phyloP scores from a whole-genome alignment of 2,329 filamentous ascomycete species.

The Xylaria sp. region DNA sequence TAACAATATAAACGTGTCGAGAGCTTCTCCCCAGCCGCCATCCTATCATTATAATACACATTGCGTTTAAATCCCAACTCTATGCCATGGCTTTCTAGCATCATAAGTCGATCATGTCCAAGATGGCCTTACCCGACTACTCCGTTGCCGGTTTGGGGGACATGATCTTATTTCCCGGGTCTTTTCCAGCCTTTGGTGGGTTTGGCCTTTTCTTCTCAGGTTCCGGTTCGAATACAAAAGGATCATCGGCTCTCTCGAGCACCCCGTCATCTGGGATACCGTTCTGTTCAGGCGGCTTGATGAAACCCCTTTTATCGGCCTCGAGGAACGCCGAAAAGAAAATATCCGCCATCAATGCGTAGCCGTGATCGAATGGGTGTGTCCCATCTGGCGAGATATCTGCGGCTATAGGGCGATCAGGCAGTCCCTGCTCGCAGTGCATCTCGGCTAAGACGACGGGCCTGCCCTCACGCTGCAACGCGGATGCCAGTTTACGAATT shows the following conservation, averaged over 20 bases:
- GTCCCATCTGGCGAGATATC: slow-evolving; percentile 45
- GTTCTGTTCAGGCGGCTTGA: slow-evolving; percentile 37
- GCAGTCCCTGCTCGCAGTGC: slow-evolving; percentile 42
- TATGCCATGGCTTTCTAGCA: too few species aligned
- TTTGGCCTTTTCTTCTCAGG: slow-evolving; percentile 1
- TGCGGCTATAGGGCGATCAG: slow-evolving; percentile 32
- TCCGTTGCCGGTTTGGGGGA: background rate
- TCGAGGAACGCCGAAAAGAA: slow-evolving; percentile 41
- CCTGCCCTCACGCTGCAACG: slow-evolving; percentile 30
- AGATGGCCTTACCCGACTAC: too few species aligned
- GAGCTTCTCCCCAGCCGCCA: too few species aligned
- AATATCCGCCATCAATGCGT: slow-evolving; percentile 43
- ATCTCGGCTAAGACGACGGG: slow-evolving; percentile 45
- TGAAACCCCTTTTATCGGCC: slow-evolving; percentile 39
- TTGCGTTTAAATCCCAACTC: too few species aligned
- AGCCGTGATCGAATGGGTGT: slow-evolving; percentile 44
- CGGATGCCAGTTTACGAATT: slow-evolving; percentile 36
- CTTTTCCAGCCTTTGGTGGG: background rate
- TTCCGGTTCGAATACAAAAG: slow-evolving; percentile 10
- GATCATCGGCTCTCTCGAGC: slow-evolving; percentile 25
- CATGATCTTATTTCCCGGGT: background rate
- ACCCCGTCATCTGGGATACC: slow-evolving; percentile 38
- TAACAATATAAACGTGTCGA: too few species aligned
- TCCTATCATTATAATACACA: too few species aligned
- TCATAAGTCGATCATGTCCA: too few species aligned